These are phyloP conservation scores for Alternaria triticina DNA, from an alignment of 2,329 filamentous ascomycete genomes.

Conservation along the genomic window DNA sequence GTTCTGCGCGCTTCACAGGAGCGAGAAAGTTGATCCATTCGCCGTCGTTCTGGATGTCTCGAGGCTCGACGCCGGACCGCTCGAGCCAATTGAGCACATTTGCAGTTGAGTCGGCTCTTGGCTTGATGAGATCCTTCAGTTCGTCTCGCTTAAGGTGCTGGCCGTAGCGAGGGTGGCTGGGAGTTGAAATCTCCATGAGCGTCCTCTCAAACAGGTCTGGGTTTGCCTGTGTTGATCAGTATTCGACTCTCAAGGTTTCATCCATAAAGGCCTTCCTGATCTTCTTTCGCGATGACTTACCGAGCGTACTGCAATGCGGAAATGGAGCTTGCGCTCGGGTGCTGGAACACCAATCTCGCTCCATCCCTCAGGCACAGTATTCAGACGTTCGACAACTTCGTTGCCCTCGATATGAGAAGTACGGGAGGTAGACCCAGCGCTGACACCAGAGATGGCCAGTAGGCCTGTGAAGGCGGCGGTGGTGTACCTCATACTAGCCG, in stretches of 20 bases:
- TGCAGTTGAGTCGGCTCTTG: constrained; percentile 55
- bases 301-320: constrained; percentile 49
- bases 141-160: constrained; percentile 67
- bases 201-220: constrained; percentile 62
- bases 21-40: constrained; percentile 69
- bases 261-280: not conserved
- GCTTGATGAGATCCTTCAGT: constrained; percentile 61
- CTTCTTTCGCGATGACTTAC: constrained; percentile 28
- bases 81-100: constrained; percentile 64
- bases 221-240: constrained; percentile 54
- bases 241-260: not conserved
- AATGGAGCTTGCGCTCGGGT: constrained; percentile 41
- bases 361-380: constrained; percentile 46
- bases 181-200: constrained; percentile 67
- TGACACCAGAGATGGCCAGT: constrained; percentile 38
- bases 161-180: constrained; percentile 65
- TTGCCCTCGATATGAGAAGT: constrained; percentile 31
- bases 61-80: constrained; percentile 55
- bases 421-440: constrained; percentile 25
- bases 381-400: constrained; percentile 42
- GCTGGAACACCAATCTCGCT: constrained; percentile 41
- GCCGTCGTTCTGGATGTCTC: constrained; percentile 58
- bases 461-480: constrained; percentile 40
- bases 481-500: constrained; percentile 36
- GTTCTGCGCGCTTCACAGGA: constrained; percentile 60